Conservation (phyloP, 306 rosid species). For the Nissolia schottii region DNA sequence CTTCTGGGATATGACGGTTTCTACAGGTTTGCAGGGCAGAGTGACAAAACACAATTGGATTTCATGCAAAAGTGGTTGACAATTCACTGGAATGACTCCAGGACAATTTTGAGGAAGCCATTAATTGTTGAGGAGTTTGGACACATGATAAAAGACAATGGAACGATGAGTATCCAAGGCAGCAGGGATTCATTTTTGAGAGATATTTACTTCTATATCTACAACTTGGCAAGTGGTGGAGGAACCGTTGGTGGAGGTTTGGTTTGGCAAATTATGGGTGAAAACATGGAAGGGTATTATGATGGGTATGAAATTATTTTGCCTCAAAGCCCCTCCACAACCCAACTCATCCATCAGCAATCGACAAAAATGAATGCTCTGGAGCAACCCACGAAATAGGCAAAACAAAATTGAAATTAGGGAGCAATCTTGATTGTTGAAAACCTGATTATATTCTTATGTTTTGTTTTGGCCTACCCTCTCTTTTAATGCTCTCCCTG, state of each 20-base stretch:
- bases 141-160: conserved; percentile 20
- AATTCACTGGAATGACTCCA: conserved; percentile 25
- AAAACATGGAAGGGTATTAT: conserved; percentile 29
- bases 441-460: no score
- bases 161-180: background rate
- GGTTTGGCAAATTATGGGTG: conserved; percentile 36
- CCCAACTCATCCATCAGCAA: conserved; percentile 20
- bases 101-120: conserved; percentile 32
- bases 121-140: conserved; percentile 36
- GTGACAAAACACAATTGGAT: background rate
- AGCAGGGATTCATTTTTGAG: conserved; percentile 23
- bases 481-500: background rate
- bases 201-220: conserved; percentile 19
- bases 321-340: conserved; percentile 22
- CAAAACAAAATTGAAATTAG: background rate
- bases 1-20: background rate
- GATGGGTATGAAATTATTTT: conserved; percentile 42
- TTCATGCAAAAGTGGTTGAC: conserved; percentile 25
- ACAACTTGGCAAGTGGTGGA: conserved; percentile 16
- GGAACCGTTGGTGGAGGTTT: conserved; percentile 37
- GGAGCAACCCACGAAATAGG: background rate
- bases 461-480: background rate
- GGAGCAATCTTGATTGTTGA: background rate
- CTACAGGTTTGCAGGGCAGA: conserved; percentile 30
- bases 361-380: conserved; percentile 14